These are phyloP conservation scores for Candida vaughaniae DNA, from an alignment of 805 yeast genomes.

Conservation along the genomic window DNA sequence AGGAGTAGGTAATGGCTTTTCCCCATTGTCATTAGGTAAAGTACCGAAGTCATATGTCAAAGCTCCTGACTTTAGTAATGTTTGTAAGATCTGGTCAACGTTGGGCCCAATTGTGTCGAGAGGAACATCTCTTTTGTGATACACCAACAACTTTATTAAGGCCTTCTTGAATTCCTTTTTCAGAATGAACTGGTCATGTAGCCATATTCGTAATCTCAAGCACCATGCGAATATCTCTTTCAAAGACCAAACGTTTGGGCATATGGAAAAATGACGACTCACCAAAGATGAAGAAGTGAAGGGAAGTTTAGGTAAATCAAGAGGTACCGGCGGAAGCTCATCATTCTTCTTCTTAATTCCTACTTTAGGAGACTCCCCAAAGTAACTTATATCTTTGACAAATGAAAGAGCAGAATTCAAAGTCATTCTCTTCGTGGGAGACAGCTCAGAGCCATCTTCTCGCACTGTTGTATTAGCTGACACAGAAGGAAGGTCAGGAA, in stretches of 20 bases:
- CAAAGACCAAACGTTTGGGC: slow-evolving; percentile 47
- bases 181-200: slow-evolving; percentile 49
- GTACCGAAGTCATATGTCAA: slow-evolving; percentile 28
- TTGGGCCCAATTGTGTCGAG: slow-evolving; percentile 50
- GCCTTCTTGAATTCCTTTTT: slow-evolving; percentile 53
- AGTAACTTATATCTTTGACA: slow-evolving; percentile 27
- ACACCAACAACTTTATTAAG: slow-evolving; percentile 50
- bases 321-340: slow-evolving; percentile 44
- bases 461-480: slow-evolving; percentile 4
- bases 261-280: slow-evolving; percentile 48
- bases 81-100: slow-evolving; percentile 47
- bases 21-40: slow-evolving; percentile 12
- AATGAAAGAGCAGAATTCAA: slow-evolving; percentile 30
- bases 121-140: slow-evolving; percentile 48
- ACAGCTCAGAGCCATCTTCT: slow-evolving; percentile 7
- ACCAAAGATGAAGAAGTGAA: slow-evolving; percentile 51
- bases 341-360: slow-evolving; percentile 17
- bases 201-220: slow-evolving; percentile 50
- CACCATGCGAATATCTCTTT: slow-evolving; percentile 57
- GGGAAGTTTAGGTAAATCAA: slow-evolving; percentile 53
- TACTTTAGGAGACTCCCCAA: slow-evolving; percentile 5
- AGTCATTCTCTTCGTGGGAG: slow-evolving; percentile 19
- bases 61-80: slow-evolving; percentile 43
- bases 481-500: slow-evolving; percentile 30
- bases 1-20: slow-evolving; percentile 12